These are phyloP conservation scores for Tuctoria greenei DNA, from an alignment of 176 grass and related monocot species.

Conservation along the genomic window DNA sequence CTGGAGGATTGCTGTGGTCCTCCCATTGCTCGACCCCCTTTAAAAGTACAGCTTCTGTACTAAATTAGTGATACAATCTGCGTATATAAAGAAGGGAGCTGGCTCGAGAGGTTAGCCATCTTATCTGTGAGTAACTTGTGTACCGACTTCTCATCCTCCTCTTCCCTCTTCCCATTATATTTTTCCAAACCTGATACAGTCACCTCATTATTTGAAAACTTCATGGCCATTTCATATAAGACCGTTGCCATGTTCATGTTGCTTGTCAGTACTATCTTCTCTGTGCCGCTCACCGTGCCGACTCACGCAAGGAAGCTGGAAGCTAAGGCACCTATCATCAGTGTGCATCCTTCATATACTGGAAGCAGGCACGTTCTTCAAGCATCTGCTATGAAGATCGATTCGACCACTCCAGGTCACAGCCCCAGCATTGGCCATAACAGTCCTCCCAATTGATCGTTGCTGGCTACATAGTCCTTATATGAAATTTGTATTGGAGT, in stretches of 20 bases:
- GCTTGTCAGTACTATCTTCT: constrained; percentile 33
- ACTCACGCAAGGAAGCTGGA: constrained; percentile 47
- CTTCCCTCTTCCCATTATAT: constrained; percentile 5
- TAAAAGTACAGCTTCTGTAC: constrained; percentile 44
- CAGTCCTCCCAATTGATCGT: constrained; percentile 36
- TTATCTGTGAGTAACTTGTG: constrained; percentile 34
- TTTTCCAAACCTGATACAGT: constrained; percentile 15
- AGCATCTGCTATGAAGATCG: neutral
- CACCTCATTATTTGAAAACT: neutral
- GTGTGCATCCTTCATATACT: neutral
- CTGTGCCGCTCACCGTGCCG: constrained; percentile 42
- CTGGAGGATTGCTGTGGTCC: constrained; percentile 38
- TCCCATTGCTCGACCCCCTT: constrained; percentile 38
- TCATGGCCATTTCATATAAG: constrained; percentile 47
- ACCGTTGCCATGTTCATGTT: constrained; percentile 19
- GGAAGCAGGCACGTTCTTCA: constrained; percentile 14
- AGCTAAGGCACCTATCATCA: constrained; percentile 16
- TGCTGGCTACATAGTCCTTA: neutral
- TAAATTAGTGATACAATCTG: constrained; percentile 36
- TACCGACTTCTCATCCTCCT: neutral
- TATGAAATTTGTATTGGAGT: neutral
- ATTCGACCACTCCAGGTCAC: constrained; percentile 51
- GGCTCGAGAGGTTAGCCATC: constrained; percentile 28
- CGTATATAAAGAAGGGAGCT: constrained; percentile 53
- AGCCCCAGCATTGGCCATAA: constrained; percentile 62